Base-by-base conservation (phyloP, 2,329 filamentous ascomycete species). In the Reticulascus tulasneorum region DNA sequence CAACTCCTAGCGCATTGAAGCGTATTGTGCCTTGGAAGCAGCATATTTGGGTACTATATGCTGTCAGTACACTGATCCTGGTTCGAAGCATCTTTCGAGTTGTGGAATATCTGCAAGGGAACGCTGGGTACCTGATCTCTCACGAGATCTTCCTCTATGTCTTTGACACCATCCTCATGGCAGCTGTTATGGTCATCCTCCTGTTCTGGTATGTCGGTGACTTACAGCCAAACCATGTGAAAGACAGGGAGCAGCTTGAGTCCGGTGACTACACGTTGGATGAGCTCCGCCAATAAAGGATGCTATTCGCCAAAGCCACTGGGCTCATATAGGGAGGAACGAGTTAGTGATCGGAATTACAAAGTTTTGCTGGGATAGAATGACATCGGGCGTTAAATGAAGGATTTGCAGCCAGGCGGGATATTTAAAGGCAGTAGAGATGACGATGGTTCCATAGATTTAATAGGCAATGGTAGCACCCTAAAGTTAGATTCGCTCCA, bases 51-150 rank as follows among this genome's bases (percentile, higher is more conserved):
- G 48, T 54, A 0, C 51, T 64, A 0, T 60, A 62, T 31, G 25
- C 39, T 1, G 51, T 52, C 3, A 62, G 59, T 24, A 26, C 43
- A 0, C 47, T 71, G 5, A 72, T 74, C 33, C 52, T 70, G 7
- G 47, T 71, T 4, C 53, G 71, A 28, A 67, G 63, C 32, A 41
- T 70, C 12, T 69, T 71, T 29, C 58, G 70, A 9, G 60, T 69
- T 2, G 42, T 72, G 5, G 71, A 74, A 45, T 74, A 73, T 38
- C 35, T 61, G 1, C 56, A 67, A 35, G 66, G 67, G 1, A 56
- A 63, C 6, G 46, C 30, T 0, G 66, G 66, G 0, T 66, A 60
- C 13, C 44, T 69, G 0, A 56, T 69, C 19, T 55, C 52, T 0
- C 59, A 66, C 20, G 66, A 71, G 42, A 44, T 52, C 0, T 64